Evolutionary conservation across 768 basidiomycete genomes (phyloP), one percentile per base, ranked within the genome.

Genomic region (Phaeotremella fagi): DNA sequence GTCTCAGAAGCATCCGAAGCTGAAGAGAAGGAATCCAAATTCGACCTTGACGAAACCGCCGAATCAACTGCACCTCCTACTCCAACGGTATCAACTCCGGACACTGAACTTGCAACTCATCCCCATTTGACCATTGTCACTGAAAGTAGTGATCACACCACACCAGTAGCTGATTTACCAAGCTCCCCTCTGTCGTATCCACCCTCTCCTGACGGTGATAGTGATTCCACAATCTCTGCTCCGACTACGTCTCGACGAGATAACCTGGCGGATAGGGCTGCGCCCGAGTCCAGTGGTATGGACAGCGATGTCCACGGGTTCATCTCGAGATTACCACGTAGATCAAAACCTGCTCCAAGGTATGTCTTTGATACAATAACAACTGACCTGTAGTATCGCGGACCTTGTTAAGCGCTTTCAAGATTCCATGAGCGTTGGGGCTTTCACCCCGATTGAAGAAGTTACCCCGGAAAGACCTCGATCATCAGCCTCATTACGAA

Each of bases 361-460:
- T 68, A 35, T 50, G 68, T 55, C 24, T 29, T 52, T 6, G n/a
- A 33, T 7, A 3, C 7, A n/a, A 23, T 33, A n/a, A 16, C 36
- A 4, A 44, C 25, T 38, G 31, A 47, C 36, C 41, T 33, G 15
- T 37, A 72, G 71, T 36, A 90, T 95, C 0, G 88, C 90, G 15
- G 89, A 94, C 57, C 77, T 92, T 20, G 87, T 92, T 15, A 85
- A 82, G 35, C 65, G 69, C 14, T 73, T 74, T 55, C 66, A 73
- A 50, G 60, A 64, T 20, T 50, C 56, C 7, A 50, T 59, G 1
- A 48, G 29, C 14, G 42, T 44, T 0, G 50, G 55, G n/a, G 22
- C 48, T 6, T 57, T 53, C 26, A 59, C 61, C 6, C 28, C 43
- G 4, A 45, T 46, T 4, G 66, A 64, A 24, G 57, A 59, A 22